Evolutionary conservation across 768 basidiomycete species (phyloP).

Genomic region (Boletus vermiculosoides): DNA sequence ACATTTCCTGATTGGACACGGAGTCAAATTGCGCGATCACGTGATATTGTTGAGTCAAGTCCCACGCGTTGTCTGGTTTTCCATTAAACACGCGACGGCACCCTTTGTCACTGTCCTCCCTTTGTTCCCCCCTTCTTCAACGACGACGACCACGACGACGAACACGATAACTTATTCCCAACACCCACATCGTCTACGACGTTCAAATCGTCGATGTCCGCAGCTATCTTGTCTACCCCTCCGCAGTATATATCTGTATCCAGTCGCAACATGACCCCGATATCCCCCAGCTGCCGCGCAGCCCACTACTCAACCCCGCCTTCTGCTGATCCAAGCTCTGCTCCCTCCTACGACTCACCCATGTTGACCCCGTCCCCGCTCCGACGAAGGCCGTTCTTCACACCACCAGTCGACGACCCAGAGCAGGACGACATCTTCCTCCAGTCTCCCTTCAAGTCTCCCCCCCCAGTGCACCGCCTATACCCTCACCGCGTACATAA

Average conservation of each 20-base stretch:
- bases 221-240: conserved; percentile 32
- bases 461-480: conserved; percentile 43
- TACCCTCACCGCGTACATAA: conserved; percentile 43
- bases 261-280: conserved; percentile 30
- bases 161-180: conserved; percentile 19
- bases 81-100: conserved; percentile 31
- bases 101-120: conserved; percentile 11
- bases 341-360: conserved; percentile 48
- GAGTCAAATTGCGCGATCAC: conserved; percentile 31
- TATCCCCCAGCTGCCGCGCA: conserved; percentile 35
- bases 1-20: conserved; percentile 8
- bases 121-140: conserved; percentile 18
- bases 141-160: conserved; percentile 25
- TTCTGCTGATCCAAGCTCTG: conserved; percentile 17
- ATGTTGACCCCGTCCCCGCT: conserved; percentile 68
- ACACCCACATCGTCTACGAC: conserved; percentile 8
- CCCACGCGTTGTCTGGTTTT: conserved; percentile 27
- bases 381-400: conserved; percentile 44
- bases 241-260: conserved; percentile 38
- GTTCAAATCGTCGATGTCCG: conserved; percentile 19
- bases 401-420: conserved; percentile 23
- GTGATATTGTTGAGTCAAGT: conserved; percentile 35
- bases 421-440: conserved; percentile 54
- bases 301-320: conserved; percentile 36
- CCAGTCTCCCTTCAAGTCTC: conserved; percentile 50